Evolutionary conservation across 2,329 filamentous ascomycete species (phyloP), one percentile per base, ranked within the genome.

Genomic region (Seiridium unicorne): DNA sequence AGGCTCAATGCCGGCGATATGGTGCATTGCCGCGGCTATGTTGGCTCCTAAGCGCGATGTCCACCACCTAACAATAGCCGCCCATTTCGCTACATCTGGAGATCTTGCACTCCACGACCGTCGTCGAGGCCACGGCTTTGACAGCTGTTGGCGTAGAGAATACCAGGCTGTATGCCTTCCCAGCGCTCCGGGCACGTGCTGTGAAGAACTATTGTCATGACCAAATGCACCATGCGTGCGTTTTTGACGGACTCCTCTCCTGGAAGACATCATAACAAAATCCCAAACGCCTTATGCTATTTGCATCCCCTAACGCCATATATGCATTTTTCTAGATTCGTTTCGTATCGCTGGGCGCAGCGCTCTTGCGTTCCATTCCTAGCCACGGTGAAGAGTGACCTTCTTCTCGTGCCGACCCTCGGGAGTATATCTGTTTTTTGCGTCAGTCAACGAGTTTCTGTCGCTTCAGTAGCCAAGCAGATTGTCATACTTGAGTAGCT

Each of bases 401-500:
- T 87, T 87, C 80, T 86, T 86, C 72, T 84, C 82, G 76, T 85
- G 85, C 71, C 84, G 83, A 60, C 84, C 84, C 63, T 87, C 84
- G 54, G 84, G 84, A 3, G 84, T 87, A 71, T 87, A 87, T 73
- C 84, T 86, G 58, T n/a, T 54, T 51, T 42, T 40, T 10, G n/a
- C 42, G 63, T 69, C 64, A 69, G 63, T 51, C 58, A 26, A 26
- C 18, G 18, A 26, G 18, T 26, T 26, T 26, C 18, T 26, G 18
- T 26, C 18, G 18, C 18, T 26, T 26, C 18, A 26, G 18, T 26
- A 26, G 18, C 18, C 18, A 26, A 26, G 18, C 18, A 26, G 44
- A 59, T 34, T 8, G 6, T 69, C 85, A 68, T 88, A 96, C 91
- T 94, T 92, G 66, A 99, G 87, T 55, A 99, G 87, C 80, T 99